A percentile compares a stretch with the other conserved stretches of the same genome.
Conservation (phyloP, 495 filamentous ascomycete genomes). For the Cercophora scortea region DNA sequence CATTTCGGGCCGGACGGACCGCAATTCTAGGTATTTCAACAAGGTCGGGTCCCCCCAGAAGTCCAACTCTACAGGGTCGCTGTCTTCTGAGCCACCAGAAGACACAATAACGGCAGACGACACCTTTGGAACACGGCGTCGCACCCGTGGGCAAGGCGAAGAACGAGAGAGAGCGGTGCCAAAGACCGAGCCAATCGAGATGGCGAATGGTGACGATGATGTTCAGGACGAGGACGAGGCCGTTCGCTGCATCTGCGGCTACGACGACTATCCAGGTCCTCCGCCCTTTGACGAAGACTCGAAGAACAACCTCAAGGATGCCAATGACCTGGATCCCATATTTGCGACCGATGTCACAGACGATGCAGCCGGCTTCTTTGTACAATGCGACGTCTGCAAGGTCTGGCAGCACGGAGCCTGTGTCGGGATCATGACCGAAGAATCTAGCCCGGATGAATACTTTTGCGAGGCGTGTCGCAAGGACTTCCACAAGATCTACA, state of each 20-base stretch:
- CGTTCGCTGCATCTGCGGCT: conserved; percentile 89
- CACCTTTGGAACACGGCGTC: conserved; percentile 46
- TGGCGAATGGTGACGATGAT: conserved; percentile 51
- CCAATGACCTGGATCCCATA: conserved; percentile 44
- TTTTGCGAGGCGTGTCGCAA: conserved; percentile 92
- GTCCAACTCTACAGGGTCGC: conserved; percentile 60
- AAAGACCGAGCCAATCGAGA: conserved; percentile 43
- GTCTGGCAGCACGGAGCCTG: conserved; percentile 99
- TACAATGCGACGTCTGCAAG: conserved; percentile 96
- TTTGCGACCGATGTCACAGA: conserved; percentile 67
- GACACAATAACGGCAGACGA: conserved; percentile 55
- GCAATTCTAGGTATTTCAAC: conserved; percentile 61
- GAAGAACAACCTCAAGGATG: conserved; percentile 40
- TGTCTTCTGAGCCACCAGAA: conserved; percentile 74
- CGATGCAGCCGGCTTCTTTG: conserved; percentile 88
- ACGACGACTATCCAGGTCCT: conserved; percentile 89
- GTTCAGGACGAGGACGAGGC: conserved; percentile 83
- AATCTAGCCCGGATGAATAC: conserved; percentile 89
- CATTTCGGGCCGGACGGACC: conserved; percentile 52
- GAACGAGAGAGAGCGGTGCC: conserved; percentile 45
- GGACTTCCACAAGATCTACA: conserved; percentile 78
- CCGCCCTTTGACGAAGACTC: conserved; percentile 59
- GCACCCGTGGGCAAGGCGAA: conserved; percentile 58
- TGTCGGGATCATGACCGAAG: conserved; percentile 92
- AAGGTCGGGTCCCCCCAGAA: conserved; percentile 67